Conservation (phyloP, 768 basidiomycete genomes). For the Collybia sordida region DNA sequence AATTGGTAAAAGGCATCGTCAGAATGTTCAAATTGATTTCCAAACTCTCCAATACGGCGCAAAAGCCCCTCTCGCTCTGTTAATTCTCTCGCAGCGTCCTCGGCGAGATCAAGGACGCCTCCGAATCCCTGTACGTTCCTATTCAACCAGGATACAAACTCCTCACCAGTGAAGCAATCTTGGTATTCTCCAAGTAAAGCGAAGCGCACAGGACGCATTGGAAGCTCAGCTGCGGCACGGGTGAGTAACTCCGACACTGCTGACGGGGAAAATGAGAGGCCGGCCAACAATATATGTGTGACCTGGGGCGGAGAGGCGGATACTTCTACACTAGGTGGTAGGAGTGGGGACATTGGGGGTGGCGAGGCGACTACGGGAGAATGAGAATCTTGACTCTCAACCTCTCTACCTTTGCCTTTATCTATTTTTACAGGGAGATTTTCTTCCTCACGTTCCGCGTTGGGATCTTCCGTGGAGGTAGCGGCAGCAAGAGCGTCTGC, state of each 20-base stretch:
- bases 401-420: conserved; percentile 78
- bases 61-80: conserved; percentile 61
- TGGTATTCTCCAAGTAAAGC: conserved; percentile 82
- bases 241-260: conserved; percentile 69
- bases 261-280: conserved; percentile 63
- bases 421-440: conserved; percentile 59
- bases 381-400: conserved; percentile 36
- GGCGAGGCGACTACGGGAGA: conserved; percentile 49
- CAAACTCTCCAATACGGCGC: conserved; percentile 78
- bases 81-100: conserved; percentile 66
- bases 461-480: conserved; percentile 28
- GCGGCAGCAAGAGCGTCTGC: conserved; percentile 34
- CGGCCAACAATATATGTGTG: conserved; percentile 71
- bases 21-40: conserved; percentile 76
- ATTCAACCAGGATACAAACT: conserved; percentile 83
- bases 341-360: conserved; percentile 60
- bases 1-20: conserved; percentile 87
- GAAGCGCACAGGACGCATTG: conserved; percentile 69
- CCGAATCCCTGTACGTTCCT: conserved; percentile 76
- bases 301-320: conserved; percentile 31
- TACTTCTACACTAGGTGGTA: conserved; percentile 47
- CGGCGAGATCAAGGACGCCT: conserved; percentile 76
- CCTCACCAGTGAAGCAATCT: conserved; percentile 86
- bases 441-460: conserved; percentile 26
- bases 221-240: conserved; percentile 72